Evolutionary conservation across 225 moss, liverwort and hornwort genomes (phyloP), one percentile per base, ranked within the genome.

Genomic region (Pseudisothecium myosuroides): DNA sequence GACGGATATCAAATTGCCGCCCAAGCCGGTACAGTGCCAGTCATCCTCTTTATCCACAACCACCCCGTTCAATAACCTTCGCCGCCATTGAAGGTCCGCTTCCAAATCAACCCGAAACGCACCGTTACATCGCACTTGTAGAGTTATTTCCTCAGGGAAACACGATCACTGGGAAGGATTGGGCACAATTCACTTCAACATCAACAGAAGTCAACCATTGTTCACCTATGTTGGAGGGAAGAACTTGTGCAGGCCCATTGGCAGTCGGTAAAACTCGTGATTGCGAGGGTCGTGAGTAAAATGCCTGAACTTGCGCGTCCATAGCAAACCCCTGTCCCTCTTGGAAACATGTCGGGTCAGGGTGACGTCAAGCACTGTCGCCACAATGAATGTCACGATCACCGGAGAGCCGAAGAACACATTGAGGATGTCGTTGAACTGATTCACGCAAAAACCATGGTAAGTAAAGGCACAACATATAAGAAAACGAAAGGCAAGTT

Each of bases 361-460:
- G 24, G 96, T 96, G 29, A 91, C 92, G 84, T 98, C 98, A 1
- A 97, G 83, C 21, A 97, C 86, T 8, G 96, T 88, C 6, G 97
- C 97, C 83, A 98, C 96, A 54, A 97, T 60, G 82, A 98, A 94
- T 15, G 95, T 94, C 83, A 97, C 95, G 22, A 96, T 92, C 84
- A 97, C 86, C 43, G 96, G 89, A 10, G 96, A 90, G 22, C 93
- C 90, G 87, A 97, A 98, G 90, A 96, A 94, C 10, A 89, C 88
- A 31, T 98, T 98, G 78, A 98, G 94, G 73, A 96, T 90, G 80
- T 96, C 95, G 88, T 98, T 98, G 93, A 98, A 97, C 98, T 98
- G 98, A 39, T 55, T 41, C 73, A 50, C 83, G 82, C 45, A 49
- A 65, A 27, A 52, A 56, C 7, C 79, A n/a, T 19, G 3, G 86